Percentiles rank a stretch among this genome's conserved stretches.
Conservation (phyloP, 2,329 filamentous ascomycete species). For the Fonsecaea nubica region DNA sequence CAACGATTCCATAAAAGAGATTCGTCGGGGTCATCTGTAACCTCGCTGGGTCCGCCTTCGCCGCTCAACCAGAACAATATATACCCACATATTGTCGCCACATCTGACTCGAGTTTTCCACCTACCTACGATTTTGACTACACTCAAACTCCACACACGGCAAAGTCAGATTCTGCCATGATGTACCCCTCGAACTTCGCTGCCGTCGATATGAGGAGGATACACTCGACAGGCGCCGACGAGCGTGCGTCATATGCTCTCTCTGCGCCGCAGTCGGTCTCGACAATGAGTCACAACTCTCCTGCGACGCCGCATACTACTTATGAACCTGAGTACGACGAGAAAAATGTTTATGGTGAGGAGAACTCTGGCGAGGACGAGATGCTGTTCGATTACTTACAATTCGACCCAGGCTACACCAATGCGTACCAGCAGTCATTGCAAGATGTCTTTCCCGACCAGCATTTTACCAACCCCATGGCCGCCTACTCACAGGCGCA, state of each 20-base stretch:
- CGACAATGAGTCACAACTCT: conserved; percentile 66
- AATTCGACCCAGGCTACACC: conserved; percentile 58
- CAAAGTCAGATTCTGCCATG: conserved; percentile 60
- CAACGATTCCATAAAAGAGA: conserved; percentile 48
- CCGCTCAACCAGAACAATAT: conserved; percentile 47
- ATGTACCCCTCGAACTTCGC: conserved; percentile 58
- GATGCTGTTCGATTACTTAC: conserved; percentile 73
- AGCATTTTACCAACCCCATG: conserved; percentile 44
- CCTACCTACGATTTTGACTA: conserved; percentile 47
- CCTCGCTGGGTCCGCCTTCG: conserved; percentile 53
- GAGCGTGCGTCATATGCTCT: conserved; percentile 61
- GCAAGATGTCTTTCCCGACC: conserved; percentile 71
- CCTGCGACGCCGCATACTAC: conserved; percentile 66
- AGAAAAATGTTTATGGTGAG: conserved; percentile 64
- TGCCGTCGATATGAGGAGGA: conserved; percentile 66
- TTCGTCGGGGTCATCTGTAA: conserved; percentile 53
- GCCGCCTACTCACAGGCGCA: conserved; percentile 44
- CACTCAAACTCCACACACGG: conserved; percentile 46
- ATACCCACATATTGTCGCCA: conserved; percentile 52
- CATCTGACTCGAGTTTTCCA: conserved; percentile 53
- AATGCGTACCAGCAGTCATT: conserved; percentile 45
- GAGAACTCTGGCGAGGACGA: conserved; percentile 47
- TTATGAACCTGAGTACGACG: conserved; percentile 60
- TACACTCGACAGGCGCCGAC: conserved; percentile 57
- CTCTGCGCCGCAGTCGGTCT: conserved; percentile 64